A percentile compares a stretch with the other conserved stretches of the same genome.
These are phyloP conservation scores for Nemania abortiva DNA, from an alignment of 2,329 filamentous ascomycete species.

Conservation along the genomic window DNA sequence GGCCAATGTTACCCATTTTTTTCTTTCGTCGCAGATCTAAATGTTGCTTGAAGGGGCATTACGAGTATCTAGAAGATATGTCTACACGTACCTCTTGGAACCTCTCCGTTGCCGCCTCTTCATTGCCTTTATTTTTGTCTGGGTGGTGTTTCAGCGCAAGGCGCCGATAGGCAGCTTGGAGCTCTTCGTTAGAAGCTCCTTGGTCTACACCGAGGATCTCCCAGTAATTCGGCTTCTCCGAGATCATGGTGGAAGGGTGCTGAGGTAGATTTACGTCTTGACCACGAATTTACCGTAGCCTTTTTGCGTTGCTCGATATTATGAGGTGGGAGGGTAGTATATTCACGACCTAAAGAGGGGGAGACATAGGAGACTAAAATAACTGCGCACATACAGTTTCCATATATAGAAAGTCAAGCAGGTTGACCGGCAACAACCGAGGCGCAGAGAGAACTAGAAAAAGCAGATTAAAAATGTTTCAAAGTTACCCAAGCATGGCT, in stretches of 20 bases:
- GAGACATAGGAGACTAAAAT: background rate
- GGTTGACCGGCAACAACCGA: background rate
- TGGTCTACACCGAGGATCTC: conserved; percentile 12
- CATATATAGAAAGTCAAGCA: conserved; percentile 12
- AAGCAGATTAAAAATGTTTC: conserved; percentile 24
- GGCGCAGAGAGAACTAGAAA: conserved; percentile 7
- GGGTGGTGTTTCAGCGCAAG: conserved; percentile 24
- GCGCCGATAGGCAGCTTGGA: conserved; percentile 26
- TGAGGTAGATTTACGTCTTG: background rate
- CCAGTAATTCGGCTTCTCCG: conserved; percentile 5
- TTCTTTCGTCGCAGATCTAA: background rate
- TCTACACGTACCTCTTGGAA: conserved; percentile 23
- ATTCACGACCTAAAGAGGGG: background rate
- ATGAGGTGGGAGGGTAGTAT: too few species aligned
- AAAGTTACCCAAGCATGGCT: conserved; percentile 4
- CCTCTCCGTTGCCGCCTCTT: conserved; percentile 19
- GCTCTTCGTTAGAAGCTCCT: conserved; percentile 23
- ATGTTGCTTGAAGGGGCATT: background rate
- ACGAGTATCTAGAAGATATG: background rate
- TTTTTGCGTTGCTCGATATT: background rate
- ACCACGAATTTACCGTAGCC: background rate
- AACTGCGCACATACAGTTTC: background rate
- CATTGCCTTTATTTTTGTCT: conserved; percentile 30
- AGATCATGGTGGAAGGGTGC: background rate
- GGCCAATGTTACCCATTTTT: background rate